phyloP scores from a whole-genome alignment of 164 flowering plant species.

The Chimonanthus praecox region DNA sequence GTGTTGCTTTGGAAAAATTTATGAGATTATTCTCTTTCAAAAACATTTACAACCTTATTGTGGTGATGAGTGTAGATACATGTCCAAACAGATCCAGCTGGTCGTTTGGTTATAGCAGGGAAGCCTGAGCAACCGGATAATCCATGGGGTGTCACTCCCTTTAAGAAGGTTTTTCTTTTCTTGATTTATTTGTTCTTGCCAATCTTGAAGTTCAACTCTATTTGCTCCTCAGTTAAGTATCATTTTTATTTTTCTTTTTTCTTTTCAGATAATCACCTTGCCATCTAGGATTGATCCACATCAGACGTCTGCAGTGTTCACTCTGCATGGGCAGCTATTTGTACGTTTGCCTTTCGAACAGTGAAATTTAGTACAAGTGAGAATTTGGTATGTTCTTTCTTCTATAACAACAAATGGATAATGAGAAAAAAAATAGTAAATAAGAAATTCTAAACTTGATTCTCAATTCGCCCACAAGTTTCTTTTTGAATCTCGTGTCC shows the following conservation, averaged over 20 bases:
- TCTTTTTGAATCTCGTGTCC: no score
- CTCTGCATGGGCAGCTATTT: slow-evolving; percentile 90
- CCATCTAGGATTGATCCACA: slow-evolving; percentile 92
- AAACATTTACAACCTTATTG: neutral
- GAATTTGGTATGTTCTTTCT: neutral
- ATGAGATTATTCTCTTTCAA: neutral
- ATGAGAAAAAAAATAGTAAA: neutral
- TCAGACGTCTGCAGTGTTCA: slow-evolving; percentile 95
- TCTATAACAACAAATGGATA: neutral
- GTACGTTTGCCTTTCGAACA: slow-evolving; percentile 90
- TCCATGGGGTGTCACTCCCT: slow-evolving; percentile 92
- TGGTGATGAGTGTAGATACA: slow-evolving; percentile 47
- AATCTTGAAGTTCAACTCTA: neutral
- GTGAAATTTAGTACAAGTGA: slow-evolving; percentile 29
- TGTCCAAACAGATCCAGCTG: slow-evolving; percentile 93
- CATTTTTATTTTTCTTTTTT: neutral
- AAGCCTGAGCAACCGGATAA: slow-evolving; percentile 85
- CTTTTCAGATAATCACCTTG: slow-evolving; percentile 63
- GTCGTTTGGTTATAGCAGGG: slow-evolving; percentile 85
- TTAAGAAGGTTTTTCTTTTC: slow-evolving; percentile 58
- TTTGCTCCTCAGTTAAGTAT: neutral
- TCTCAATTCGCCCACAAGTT: neutral
- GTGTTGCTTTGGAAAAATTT: no score
- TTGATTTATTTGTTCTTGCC: neutral
- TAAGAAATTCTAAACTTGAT: neutral